phyloP scores from a whole-genome alignment of 176 grass and related monocot genomes.

The Rhynchospora tenuis region DNA sequence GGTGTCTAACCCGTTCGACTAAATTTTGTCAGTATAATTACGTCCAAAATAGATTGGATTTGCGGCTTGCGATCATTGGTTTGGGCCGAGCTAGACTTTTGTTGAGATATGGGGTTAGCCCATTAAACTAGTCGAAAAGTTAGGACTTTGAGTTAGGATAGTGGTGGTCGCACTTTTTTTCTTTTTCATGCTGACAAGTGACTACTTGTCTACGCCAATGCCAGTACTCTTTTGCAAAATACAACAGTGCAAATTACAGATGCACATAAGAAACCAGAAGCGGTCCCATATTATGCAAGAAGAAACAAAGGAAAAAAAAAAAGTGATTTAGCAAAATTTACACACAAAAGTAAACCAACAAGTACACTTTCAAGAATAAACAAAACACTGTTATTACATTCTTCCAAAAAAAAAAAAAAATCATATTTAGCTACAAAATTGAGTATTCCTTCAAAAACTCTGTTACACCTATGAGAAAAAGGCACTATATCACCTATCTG shows the following conservation, averaged over 20 bases:
- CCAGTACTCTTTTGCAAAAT: too few relatives aligned
- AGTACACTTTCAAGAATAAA: neutral
- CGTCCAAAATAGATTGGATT: too few relatives aligned
- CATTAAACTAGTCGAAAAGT: too few relatives aligned
- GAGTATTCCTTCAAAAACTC: neutral
- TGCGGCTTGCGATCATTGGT: too few relatives aligned
- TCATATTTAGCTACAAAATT: conserved; percentile 15
- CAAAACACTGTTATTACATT: neutral
- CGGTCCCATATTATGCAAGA: neutral
- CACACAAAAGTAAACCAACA: neutral
- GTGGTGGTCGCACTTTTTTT: too few relatives aligned
- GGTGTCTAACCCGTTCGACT: too few relatives aligned
- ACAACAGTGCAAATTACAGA: neutral
- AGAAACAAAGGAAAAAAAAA: neutral
- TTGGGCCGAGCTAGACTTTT: too few relatives aligned
- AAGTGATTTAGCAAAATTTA: neutral
- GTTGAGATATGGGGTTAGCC: too few relatives aligned
- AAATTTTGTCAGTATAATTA: too few relatives aligned
- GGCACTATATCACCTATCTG: conserved; percentile 32
- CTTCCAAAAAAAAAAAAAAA: neutral
- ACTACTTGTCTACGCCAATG: too few relatives aligned
- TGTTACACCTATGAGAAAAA: neutral
- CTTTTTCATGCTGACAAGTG: too few relatives aligned
- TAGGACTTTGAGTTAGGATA: too few relatives aligned
- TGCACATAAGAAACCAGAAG: neutral